phyloP scores from a whole-genome alignment of 2,329 filamentous ascomycete genomes.

The Zymoseptoria tritici region DNA sequence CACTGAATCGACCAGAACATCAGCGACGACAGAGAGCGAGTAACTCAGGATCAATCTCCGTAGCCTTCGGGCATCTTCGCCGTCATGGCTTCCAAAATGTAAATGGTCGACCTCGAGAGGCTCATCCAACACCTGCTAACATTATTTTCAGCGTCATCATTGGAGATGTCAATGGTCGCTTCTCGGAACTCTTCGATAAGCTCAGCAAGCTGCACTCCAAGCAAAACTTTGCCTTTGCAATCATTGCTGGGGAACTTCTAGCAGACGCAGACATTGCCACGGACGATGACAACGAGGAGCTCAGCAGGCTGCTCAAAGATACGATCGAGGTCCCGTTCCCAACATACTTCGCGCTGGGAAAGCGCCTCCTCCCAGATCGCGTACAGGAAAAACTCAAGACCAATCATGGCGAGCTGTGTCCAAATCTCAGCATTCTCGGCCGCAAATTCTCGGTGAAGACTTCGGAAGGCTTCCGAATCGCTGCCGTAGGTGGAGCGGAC shows the following conservation, averaged over 20 bases:
- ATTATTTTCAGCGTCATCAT: constrained; percentile 59
- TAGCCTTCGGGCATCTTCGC: not conserved
- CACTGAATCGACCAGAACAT: not conserved
- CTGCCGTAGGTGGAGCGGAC: constrained; percentile 67
- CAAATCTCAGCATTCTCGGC: constrained; percentile 85
- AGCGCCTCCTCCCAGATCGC: constrained; percentile 58
- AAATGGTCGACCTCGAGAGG: constrained; percentile 13
- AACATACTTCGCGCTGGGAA: constrained; percentile 85
- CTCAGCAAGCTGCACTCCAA: constrained; percentile 73
- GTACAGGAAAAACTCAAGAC: constrained; percentile 68
- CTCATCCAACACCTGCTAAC: constrained; percentile 2
- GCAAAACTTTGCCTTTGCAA: constrained; percentile 78
- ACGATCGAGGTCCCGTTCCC: constrained; percentile 67
- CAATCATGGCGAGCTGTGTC: constrained; percentile 64
- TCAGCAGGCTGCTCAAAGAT: constrained; percentile 58
- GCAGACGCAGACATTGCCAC: constrained; percentile 38
- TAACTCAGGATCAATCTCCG: not conserved
- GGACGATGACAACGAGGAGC: constrained; percentile 40
- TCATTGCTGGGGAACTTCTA: constrained; percentile 81
- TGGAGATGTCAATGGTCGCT: constrained; percentile 72
- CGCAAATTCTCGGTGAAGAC: constrained; percentile 85
- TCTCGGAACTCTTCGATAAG: constrained; percentile 71
- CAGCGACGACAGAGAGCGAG: not conserved
- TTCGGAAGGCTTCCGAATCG: constrained; percentile 78
- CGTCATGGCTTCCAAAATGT: constrained; percentile 53